Conservation (phyloP, 2,329 filamentous ascomycete species). For the Calonectria pseudoreteaudii region DNA sequence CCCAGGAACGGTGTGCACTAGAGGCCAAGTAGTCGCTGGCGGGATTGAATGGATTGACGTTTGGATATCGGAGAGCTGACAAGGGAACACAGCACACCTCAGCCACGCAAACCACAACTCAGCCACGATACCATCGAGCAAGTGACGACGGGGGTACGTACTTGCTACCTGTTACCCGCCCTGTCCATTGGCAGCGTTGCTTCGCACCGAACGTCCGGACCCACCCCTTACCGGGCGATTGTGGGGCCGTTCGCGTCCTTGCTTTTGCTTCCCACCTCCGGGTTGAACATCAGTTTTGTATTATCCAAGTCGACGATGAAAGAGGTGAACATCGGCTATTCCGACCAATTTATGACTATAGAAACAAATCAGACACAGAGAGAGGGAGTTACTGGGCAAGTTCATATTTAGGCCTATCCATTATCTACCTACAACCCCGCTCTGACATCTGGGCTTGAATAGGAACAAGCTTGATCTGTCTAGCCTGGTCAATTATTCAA, state of each 20-base stretch:
- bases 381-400: neutral
- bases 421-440: neutral
- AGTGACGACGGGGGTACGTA: neutral
- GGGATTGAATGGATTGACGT: neutral
- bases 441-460: neutral
- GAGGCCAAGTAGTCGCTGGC: neutral
- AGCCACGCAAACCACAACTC: constrained; percentile 26
- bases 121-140: constrained; percentile 23
- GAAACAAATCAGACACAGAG: no score
- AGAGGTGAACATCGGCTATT: neutral
- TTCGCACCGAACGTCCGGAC: neutral
- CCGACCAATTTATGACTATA: neutral
- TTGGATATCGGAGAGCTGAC: constrained; percentile 16
- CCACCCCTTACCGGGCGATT: neutral
- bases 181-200: neutral
- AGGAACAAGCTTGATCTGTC: neutral
- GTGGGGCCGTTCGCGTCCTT: neutral
- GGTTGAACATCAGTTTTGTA: neutral
- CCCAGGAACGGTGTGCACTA: neutral
- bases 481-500: neutral
- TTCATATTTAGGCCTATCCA: neutral
- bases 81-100: constrained; percentile 15
- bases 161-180: neutral
- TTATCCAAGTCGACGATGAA: neutral
- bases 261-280: neutral